A percentile compares a stretch with the other conserved stretches of the same genome.
Evolutionary conservation across 108 stramenopile genomes (phyloP).

Genomic region (Stephanodiscus minutulus): DNA sequence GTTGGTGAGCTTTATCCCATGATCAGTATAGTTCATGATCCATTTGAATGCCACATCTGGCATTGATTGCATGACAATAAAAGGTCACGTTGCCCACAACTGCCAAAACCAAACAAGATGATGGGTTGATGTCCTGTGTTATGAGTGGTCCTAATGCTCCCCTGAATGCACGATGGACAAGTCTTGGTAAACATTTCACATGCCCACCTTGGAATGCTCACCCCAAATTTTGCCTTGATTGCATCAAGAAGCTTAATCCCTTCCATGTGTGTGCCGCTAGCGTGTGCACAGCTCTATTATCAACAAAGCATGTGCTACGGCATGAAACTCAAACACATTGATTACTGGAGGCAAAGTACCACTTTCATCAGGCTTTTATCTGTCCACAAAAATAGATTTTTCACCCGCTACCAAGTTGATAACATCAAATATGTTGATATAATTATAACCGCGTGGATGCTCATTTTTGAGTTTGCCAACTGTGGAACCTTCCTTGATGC

Average conservation of each 20-base stretch:
- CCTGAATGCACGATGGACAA: background rate
- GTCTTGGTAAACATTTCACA: background rate
- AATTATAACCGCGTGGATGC: background rate
- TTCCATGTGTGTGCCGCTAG: background rate
- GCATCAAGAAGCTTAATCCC: background rate
- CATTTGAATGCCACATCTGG: slow-evolving; percentile 30
- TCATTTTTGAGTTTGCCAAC: background rate
- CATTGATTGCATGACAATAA: slow-evolving; percentile 29
- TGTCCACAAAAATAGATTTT: background rate
- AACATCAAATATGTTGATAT: background rate
- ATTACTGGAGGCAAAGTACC: background rate
- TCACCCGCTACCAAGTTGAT: background rate
- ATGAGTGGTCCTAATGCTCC: background rate
- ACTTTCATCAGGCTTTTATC: background rate
- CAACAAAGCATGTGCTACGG: background rate
- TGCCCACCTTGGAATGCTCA: background rate
- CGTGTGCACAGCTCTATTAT: background rate
- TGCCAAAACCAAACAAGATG: slow-evolving; percentile 19
- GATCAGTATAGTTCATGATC: slow-evolving; percentile 16
- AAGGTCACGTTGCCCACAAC: slow-evolving; percentile 24
- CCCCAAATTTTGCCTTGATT: background rate
- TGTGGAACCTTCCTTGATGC: background rate
- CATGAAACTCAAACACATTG: background rate
- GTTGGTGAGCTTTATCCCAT: slow-evolving; percentile 15
- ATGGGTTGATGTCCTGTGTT: slow-evolving; percentile 27